Base-by-base conservation (phyloP, 1,284 basidiomycete genomes). In the Anthracocystis walkeri region DNA sequence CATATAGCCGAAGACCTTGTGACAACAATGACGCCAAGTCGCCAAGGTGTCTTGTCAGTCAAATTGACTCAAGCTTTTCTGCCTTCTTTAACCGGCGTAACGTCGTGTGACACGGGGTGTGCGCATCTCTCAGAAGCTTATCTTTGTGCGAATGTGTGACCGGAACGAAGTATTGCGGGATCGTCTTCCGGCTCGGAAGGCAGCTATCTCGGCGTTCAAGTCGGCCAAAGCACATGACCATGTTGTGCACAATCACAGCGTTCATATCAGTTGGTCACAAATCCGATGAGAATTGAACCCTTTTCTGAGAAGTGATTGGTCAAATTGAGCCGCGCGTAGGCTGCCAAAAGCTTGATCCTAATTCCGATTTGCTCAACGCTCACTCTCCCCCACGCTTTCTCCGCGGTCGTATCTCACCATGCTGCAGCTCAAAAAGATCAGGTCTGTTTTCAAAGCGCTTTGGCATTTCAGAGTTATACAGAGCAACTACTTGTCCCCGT, bases 161-260 rank as follows among this genome's bases (percentile, higher is more conserved):
- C 27, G 45, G 45, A 18, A 45, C 45, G 18, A 7, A 25, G 16
- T 14, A 46, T 18, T 12, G 11, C 44, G 44, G n/a, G n/a, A 23
- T 25, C 12, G 21, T 25, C 44, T 25, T 11, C 21, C 33, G 35
- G 44, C 25, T 11, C 23, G 16, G 3, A 46, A 46, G 6, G 48
- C 44, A 23, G 48, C 29, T 16, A 33, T 55, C 53, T 44, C 53
- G 53, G 53, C 25, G 23, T 45, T 45, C 29, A 44, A 55, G 41
- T 42, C 53, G 53, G 53, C 31, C 31, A 40, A 54, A 11, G 25
- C 38, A 42, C 23, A 55, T 45, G 40, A 29, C 46, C 46, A 2
- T 14, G 16, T 48, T 27, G 45, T 27, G 23, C 23, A n/a, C 3
- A 29, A 29, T 5, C 16, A n/a, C 25, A 29, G n/a, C 16, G 4